Percentiles rank a stretch among this genome's conserved stretches.
Conservation (phyloP, 2,329 filamentous ascomycete genomes). For the Verticillium isaacii region DNA sequence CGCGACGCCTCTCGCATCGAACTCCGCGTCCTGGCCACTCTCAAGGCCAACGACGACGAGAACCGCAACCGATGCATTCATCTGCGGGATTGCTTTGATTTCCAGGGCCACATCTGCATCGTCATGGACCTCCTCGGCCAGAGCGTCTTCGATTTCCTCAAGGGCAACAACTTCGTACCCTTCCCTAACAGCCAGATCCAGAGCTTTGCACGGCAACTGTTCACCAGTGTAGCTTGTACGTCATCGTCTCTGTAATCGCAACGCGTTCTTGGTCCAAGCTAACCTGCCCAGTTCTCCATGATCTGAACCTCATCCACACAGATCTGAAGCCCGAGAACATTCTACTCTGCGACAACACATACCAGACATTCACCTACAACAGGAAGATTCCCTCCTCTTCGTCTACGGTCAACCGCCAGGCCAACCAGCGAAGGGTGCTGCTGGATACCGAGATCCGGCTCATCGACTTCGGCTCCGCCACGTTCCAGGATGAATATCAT, state of each 20-base stretch:
- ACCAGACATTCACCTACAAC: conserved; percentile 68
- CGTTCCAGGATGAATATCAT: conserved; percentile 69
- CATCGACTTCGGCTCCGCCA: conserved; percentile 69
- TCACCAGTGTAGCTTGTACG: conserved; percentile 97
- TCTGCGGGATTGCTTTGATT: conserved; percentile 94
- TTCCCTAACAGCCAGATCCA: conserved; percentile 99
- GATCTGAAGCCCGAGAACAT: conserved; percentile 70
- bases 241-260: conserved; percentile 17
- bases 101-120: conserved; percentile 90
- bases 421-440: conserved; percentile 59
- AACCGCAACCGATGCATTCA: conserved; percentile 98
- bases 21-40: conserved; percentile 82
- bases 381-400: conserved; percentile 65
- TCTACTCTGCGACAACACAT: conserved; percentile 58
- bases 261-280: conserved; percentile 3
- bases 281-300: conserved; percentile 69
- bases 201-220: conserved; percentile 88
- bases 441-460: conserved; percentile 65
- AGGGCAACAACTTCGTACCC: conserved; percentile 89
- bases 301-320: conserved; percentile 95
- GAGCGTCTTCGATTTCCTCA: conserved; percentile 97
- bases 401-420: conserved; percentile 52
- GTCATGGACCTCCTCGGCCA: conserved; percentile 77
- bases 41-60: conserved; percentile 84
- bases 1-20: conserved; percentile 94